phyloP scores from a whole-genome alignment of 116 monocot species.

The Zostera marina region DNA sequence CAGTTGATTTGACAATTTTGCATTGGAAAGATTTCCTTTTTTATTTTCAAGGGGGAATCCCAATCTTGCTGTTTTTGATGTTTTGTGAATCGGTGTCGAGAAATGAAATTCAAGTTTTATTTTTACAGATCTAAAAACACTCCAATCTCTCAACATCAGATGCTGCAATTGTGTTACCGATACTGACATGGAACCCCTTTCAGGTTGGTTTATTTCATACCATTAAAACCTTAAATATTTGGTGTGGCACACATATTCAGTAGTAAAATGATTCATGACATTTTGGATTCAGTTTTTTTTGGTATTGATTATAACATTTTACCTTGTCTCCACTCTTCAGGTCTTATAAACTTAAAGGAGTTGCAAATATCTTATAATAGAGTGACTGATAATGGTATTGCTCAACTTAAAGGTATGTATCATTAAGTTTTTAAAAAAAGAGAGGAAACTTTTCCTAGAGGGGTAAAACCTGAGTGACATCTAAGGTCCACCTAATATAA shows the following conservation, averaged over 20 bases:
- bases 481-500: too few species aligned
- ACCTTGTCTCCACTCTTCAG: slow-evolving; percentile 36
- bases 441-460: too few species aligned
- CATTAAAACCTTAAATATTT: not conserved
- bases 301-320: not conserved
- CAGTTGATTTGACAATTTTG: too few species aligned
- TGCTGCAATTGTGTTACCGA: slow-evolving; percentile 89
- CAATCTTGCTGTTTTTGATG: not conserved
- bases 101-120: not conserved
- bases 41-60: too few species aligned
- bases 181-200: slow-evolving; percentile 60
- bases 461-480: too few species aligned
- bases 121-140: slow-evolving; percentile 62
- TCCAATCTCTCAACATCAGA: slow-evolving; percentile 67
- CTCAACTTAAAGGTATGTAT: slow-evolving; percentile 62
- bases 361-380: slow-evolving; percentile 68
- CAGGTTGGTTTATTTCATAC: slow-evolving; percentile 26
- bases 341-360: slow-evolving; percentile 77
- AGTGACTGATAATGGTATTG: slow-evolving; percentile 75
- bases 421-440: too few species aligned
- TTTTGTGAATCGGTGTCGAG: slow-evolving; percentile 1
- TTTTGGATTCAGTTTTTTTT: not conserved
- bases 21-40: too few species aligned
- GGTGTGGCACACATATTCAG: not conserved
- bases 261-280: not conserved